Base-by-base conservation (phyloP, 352 stramenopile genomes). In the Pythium monospermum region DNA sequence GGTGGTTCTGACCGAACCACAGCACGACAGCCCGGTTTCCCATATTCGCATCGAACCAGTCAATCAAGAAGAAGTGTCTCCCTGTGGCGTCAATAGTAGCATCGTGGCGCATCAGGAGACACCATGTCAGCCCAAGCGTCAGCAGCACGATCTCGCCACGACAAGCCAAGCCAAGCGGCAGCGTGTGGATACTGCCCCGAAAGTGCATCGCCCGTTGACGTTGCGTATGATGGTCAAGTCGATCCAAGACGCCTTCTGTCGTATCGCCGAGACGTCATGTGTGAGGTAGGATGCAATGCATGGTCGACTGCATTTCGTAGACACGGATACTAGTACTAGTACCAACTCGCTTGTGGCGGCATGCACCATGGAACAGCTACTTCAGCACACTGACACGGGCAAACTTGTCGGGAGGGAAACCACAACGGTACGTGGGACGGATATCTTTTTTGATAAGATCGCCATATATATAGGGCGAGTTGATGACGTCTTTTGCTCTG, bases 231-330 rank as follows among this genome's bases (percentile, higher is more conserved):
- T 63, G 32, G 40, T 63, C 6, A 1, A 50, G 8, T 44, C 35
- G 4, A 53, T 52, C 28, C 33, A 19, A n/a, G 26, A 49, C 10
- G 11, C 21, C 3, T 44, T 57, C 39, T 4, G 8, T 25, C 47
- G 36, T 23, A 31, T 63, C 18, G 33, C 48, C 0, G 19, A 53
- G 25, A 57, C 48, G 6, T 57, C 55, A 6, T 57, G 55, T 21
- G 55, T 63, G 18, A 53, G 47, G 55, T 63, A 37, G 8, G 53
- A n/a, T n/a, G n/a, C n/a, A n/a, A n/a, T n/a, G n/a, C n/a, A n/a
- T n/a, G n/a, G n/a, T n/a, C n/a, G n/a, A n/a, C n/a, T 26, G 33
- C 22, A 37, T 46, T 18, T 41, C 35, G n/a, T n/a, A n/a, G n/a
- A n/a, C n/a, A n/a, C n/a, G n/a, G n/a, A n/a, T n/a, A n/a, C n/a